Evolutionary conservation across 129 eudicot genomes (phyloP), one percentile per base, ranked within the genome.

Genomic region (Ambrosia artemisiifolia): DNA sequence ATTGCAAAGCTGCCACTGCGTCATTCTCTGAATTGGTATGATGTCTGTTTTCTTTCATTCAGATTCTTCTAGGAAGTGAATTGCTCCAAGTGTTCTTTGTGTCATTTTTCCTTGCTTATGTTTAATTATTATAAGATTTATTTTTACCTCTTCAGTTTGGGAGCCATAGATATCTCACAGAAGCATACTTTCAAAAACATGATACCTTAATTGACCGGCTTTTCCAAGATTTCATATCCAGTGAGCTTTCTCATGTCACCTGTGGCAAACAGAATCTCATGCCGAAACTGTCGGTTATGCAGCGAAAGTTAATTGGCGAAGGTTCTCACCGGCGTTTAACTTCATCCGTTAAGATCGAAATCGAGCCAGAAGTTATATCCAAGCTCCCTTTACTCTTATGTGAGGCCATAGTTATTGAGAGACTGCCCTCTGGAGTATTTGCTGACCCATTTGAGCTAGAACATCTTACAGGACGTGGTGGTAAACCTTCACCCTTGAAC

Each of bases 391-490:
- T 74, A 68, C 82, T 74, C 66, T 70, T 64, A 16, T 94, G 91
- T 76, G 75, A 86, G 75, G 80, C 87, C 74, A 72, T 90, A 79
- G 48, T 88, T 48, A 65, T 94, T 35, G 96, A 90, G 77, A 90
- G 81, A 67, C 79, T 94, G 42, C 98, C 98, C 8, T 84, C 85
- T 60, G 97, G 98, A 48, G 93, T 90, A 30, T 94, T 94, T 76
- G 95, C 93, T 36, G 96, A 94, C 70, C 97, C 97, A 50, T 94
- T 94, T 76, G 98, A 94, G 79, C 82, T 90, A 38, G 80, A 90
- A 69, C 96, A 94, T 71, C 92, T 90, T 69, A 81, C 86, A 50
- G 82, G 77, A 11, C 93, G 89, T 20, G 88, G 91, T 43, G 96
- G 99, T 94, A 84, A 70, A 75, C 47, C 6, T 6, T 44, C 56